Base-by-base conservation (phyloP, 176 grass and related monocot species). In the Cymbopogon citratus region DNA sequence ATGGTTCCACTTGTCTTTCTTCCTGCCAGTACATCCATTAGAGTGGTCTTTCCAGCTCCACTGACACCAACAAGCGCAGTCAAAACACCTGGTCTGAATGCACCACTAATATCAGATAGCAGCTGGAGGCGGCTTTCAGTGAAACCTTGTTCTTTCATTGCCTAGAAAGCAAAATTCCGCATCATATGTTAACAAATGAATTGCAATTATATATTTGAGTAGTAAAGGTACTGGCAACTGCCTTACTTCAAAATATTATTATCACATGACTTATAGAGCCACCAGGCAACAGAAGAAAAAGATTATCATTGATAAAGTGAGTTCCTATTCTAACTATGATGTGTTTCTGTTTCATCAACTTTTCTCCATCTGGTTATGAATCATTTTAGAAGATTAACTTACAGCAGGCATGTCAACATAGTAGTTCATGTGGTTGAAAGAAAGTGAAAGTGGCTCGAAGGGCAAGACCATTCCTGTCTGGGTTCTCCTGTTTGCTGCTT, bases 1-100 rank as follows among this genome's bases (percentile, higher is more conserved):
- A 91, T 87, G 23, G 80, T 87, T 19, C 95, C 95, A 64, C 95
- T 87, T 8, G 95, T 98, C 76, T 98, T 98, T 62, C 95, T 89
- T 79, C 95, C 95, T 56, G 95, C 92, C 19, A 98, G 67, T 38
- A 98, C 95, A 83, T 98, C 95, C 95, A 98, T 98, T 43, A 98
- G 41, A 59, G 95, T 98, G 33, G 92, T 98, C 79, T 98, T 98
- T 70, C 95, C 95, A 35, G 95, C 95, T 80, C 95, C 95, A 83
- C 95, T 98, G 49, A 94, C 92, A 49, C 95, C 95, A 68, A 98
- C 92, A 43, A 98, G 78, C 65, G 95, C 95, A 66, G 95, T 98
- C 70, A 98, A 72, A 82, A 94, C 78, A 84, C 92, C 88, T 35
- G 95, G 95, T 64, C 86, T 92, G 44, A 98, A 98, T 57, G 90